Conservation (phyloP, 1,284 basidiomycete species). For the Trichosporon sp. region DNA sequence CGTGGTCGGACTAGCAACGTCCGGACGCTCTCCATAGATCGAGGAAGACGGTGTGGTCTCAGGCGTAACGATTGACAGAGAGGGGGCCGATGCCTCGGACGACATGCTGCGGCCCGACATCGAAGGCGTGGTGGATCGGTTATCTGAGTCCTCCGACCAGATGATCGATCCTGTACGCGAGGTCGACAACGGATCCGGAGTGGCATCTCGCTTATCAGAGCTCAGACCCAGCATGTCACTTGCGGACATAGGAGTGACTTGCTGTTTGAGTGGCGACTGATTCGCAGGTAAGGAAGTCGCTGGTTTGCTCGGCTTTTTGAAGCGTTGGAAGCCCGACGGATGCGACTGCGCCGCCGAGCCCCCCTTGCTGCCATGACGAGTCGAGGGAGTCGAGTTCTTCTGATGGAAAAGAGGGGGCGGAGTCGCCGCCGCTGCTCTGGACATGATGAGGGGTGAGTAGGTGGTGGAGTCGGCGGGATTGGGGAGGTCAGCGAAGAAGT, state of each 20-base stretch:
- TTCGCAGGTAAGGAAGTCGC: background rate
- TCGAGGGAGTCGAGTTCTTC: slow-evolving; percentile 43
- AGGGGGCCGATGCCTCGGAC: slow-evolving; percentile 22
- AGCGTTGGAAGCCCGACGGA: slow-evolving; percentile 26
- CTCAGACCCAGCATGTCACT: slow-evolving; percentile 31
- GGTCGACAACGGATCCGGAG: slow-evolving; percentile 30
- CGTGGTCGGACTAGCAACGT: slow-evolving; percentile 12
- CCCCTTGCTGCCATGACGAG: slow-evolving; percentile 40
- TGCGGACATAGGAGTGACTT: slow-evolving; percentile 34
- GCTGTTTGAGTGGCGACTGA: slow-evolving; percentile 30
- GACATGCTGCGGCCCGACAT: slow-evolving; percentile 24
- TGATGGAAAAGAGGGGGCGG: slow-evolving; percentile 52
- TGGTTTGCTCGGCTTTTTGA: slow-evolving; percentile 25
- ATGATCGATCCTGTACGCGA: slow-evolving; percentile 26
- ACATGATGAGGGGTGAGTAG: slow-evolving; percentile 38
- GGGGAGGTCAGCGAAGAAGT: slow-evolving; percentile 55
- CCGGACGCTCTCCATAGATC: slow-evolving; percentile 25
- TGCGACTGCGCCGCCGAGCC: slow-evolving; percentile 20
- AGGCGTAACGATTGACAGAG: slow-evolving; percentile 25
- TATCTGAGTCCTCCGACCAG: slow-evolving; percentile 26
- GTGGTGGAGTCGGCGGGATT: slow-evolving; percentile 28
- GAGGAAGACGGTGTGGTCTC: slow-evolving; percentile 32
- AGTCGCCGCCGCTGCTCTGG: slow-evolving; percentile 47
- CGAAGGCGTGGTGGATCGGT: slow-evolving; percentile 30
- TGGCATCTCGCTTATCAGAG: slow-evolving; percentile 14